phyloP scores from a whole-genome alignment of 805 yeast species.

The Kurtzmaniella fragi region DNA sequence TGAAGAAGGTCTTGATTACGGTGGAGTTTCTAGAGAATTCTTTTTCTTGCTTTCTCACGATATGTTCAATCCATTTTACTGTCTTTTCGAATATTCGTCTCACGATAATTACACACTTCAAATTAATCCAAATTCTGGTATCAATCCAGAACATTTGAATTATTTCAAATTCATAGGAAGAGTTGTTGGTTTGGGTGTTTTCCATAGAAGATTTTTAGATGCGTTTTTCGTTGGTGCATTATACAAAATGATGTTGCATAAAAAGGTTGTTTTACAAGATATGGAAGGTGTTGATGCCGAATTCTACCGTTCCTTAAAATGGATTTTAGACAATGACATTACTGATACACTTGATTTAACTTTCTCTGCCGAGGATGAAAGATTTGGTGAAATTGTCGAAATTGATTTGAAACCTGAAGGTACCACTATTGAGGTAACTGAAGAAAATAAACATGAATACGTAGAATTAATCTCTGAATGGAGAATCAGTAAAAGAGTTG shows the following conservation, averaged over 20 bases:
- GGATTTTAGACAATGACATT: constrained; percentile 95
- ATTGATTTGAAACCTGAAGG: constrained; percentile 91
- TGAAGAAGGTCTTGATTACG: constrained; percentile 98
- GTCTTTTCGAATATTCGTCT: constrained; percentile 95
- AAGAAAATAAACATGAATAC: constrained; percentile 91
- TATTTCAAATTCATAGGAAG: constrained; percentile 98
- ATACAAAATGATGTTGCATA: constrained; percentile 94
- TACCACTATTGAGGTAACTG: constrained; percentile 82
- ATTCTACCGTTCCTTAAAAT: constrained; percentile 86
- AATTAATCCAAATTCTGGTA: constrained; percentile 94
- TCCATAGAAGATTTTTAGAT: constrained; percentile 96
- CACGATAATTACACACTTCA: constrained; percentile 97
- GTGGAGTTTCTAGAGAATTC: constrained; percentile 98
- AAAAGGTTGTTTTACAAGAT: constrained; percentile 91
- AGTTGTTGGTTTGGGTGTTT: constrained; percentile 95
- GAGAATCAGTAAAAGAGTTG: constrained; percentile 90
- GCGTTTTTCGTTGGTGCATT: constrained; percentile 98
- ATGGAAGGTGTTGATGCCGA: constrained; percentile 99
- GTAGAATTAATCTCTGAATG: constrained; percentile 94
- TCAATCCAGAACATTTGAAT: constrained; percentile 96
- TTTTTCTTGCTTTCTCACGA: constrained; percentile 95
- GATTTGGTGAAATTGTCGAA: constrained; percentile 87
- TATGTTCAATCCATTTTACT: constrained; percentile 97
- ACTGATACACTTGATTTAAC: constrained; percentile 78
- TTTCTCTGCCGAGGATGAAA: constrained; percentile 85